Percentiles rank a stretch among this genome's conserved stretches.
These are phyloP conservation scores for Ogataea philodendri DNA, from an alignment of 805 yeast genomes.

Conservation along the genomic window DNA sequence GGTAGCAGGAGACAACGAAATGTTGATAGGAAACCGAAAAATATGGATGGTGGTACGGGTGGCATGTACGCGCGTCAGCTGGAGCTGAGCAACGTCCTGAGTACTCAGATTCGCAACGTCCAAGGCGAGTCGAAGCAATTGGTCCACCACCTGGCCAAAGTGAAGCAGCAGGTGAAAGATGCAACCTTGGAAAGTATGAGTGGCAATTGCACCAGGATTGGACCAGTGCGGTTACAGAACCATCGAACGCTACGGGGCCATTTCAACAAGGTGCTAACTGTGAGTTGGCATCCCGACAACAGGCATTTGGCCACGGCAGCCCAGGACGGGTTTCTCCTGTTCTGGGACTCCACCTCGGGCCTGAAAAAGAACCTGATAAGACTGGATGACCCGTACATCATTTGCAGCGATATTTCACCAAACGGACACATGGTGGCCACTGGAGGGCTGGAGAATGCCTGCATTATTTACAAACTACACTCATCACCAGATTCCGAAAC, in stretches of 20 bases:
- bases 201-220: constrained; percentile 21
- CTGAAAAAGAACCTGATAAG: constrained; percentile 67
- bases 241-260: constrained; percentile 56
- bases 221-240: constrained; percentile 15
- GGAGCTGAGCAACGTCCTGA: constrained; percentile 23
- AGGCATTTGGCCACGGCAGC: constrained; percentile 64
- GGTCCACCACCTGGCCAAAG: constrained; percentile 26
- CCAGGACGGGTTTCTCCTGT: constrained; percentile 80
- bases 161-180: constrained; percentile 30
- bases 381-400: constrained; percentile 75
- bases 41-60: constrained; percentile 12
- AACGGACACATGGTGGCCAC: constrained; percentile 65
- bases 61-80: constrained; percentile 25
- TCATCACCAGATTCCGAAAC: constrained; percentile 6
- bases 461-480: constrained; percentile 60
- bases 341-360: constrained; percentile 81
- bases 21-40: constrained; percentile 3
- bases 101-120: constrained; percentile 22
- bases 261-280: constrained; percentile 65
- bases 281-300: constrained; percentile 71
- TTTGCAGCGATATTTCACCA: constrained; percentile 71
- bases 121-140: constrained; percentile 30
- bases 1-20: constrained; percentile 9
- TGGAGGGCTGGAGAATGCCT: constrained; percentile 79
- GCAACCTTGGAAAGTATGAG: constrained; percentile 29